Conservation (phyloP, 495 filamentous ascomycete genomes). For the Staphylotrichum tortipilum region DNA sequence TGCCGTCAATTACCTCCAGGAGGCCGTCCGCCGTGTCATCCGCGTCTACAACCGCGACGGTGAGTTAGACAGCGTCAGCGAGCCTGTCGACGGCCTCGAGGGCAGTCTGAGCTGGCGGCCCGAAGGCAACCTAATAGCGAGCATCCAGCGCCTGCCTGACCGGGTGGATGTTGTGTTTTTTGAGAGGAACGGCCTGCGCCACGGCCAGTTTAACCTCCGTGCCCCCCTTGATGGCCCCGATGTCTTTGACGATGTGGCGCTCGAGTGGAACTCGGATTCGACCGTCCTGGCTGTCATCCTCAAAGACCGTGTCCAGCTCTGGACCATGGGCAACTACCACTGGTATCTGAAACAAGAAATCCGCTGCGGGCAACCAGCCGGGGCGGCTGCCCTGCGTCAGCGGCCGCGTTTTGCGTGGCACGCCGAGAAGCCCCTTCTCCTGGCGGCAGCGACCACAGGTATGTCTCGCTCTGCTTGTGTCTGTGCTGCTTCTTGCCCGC, state of each 20-base stretch:
- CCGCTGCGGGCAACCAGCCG: constrained; percentile 22
- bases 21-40: constrained; percentile 60
- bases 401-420: constrained; percentile 55
- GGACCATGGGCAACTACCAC: constrained; percentile 95
- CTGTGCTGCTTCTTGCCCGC: background rate
- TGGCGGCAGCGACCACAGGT: constrained; percentile 45
- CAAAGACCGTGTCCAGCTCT: constrained; percentile 73
- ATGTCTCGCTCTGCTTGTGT: constrained; percentile 11
- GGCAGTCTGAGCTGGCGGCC: constrained; percentile 86
- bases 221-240: constrained; percentile 47
- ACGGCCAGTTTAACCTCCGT: constrained; percentile 80
- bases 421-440: constrained; percentile 65
- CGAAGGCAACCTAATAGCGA: constrained; percentile 77
- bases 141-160: constrained; percentile 62
- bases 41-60: constrained; percentile 88
- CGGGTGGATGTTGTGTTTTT: constrained; percentile 86
- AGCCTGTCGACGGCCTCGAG: constrained; percentile 86
- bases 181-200: constrained; percentile 87
- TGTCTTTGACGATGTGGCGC: constrained; percentile 47
- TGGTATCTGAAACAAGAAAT: constrained; percentile 98
- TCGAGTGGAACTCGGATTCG: constrained; percentile 88
- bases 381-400: background rate
- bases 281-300: constrained; percentile 77
- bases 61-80: constrained; percentile 78
- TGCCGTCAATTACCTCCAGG: constrained; percentile 70